Base-by-base conservation (phyloP, 495 filamentous ascomycete genomes). In the Aspergillus cristatus region DNA sequence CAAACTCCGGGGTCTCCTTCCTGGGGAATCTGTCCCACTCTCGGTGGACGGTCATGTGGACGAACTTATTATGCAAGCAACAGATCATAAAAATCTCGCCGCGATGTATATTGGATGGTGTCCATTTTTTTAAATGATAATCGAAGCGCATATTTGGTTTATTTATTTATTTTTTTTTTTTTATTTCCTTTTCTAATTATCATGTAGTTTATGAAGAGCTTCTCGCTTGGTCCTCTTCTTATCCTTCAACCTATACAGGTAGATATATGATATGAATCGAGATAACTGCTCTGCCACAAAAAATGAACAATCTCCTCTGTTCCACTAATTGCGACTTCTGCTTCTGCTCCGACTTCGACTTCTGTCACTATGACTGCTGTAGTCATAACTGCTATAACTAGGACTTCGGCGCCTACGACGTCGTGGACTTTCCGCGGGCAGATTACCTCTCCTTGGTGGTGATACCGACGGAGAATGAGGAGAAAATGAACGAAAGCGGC, bases 41-140 rank as follows among this genome's bases (percentile, higher is more conserved):
- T 84, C 86, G 4, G 88, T 97, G 7, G 93, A 96, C 53, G 91
- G 91, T 1, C 89, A 97, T 65, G 89, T 96, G 12, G 85, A 99
- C 55, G 84, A 86, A 54, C 57, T 99, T 51, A 87, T 97, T 37
- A 68, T 81, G 58, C 79, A 86, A 62, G 90, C 91, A 43, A 81
- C 80, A 14, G 72, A 84, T 57, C 77, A 78, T 32, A 73, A 53
- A 48, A 89, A 84, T 49, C 62, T 99, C 57, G 74, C 82, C 12
- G 72, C 72, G 5, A 98, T 98, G 91, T 98, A 98, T 61, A 91
- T 97, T 62, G 91, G 91, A 16, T 98, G 91, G 91, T 94, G 86
- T 70, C 74, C 90, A 14, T 97, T 96, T 53, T 79, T 94, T 46
- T 96, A 48, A 62, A n/a, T n/a, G n/a, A n/a, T n/a, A n/a, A n/a